Evolutionary conservation across 1,284 basidiomycete genomes (phyloP), one percentile per base, ranked within the genome.

Genomic region (Boletus semigastroideus): DNA sequence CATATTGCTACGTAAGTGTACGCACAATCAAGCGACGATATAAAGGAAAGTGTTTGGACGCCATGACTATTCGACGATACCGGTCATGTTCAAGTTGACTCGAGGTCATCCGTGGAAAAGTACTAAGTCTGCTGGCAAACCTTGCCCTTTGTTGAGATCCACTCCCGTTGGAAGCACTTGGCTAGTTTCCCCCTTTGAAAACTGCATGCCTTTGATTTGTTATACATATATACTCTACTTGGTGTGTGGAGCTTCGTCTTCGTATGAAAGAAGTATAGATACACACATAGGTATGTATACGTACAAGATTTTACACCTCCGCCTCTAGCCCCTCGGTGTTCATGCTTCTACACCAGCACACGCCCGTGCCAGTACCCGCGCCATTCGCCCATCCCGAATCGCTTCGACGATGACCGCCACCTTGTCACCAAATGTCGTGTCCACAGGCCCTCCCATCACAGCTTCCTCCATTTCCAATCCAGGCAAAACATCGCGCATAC

Each of bases 381-480:
- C 81, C 66, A 91, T 72, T 65, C 85, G 80, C 22, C 88, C 88
- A 64, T 91, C 87, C 25, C 87, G 78, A 56, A 85, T 83, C 16
- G 84, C 80, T 72, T 90, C 86, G 55, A 89, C 82, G 48, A 90
- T 88, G 44, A 81, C 69, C 3, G 84, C 77, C 16, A 89, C 75
- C 58, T 82, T 81, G 60, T 84, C 78, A 0, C 89, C 89, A 45
- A 86, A 71, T 0, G 85, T 84, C 8, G 72, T 74, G 34, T 86
- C 83, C 27, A 62, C 55, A 0, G 31, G 17, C 16, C 58, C 58
- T 5, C 50, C 65, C 51, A 58, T 17, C 34, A 47, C 40, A 1
- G 61, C 55, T 4, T 58, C 55, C 1, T 49, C 59, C 3, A n/a
- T 30, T 12, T 48, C 56, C 13, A 57, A 34, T 10, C 44, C 49